Base-by-base conservation (phyloP, 768 basidiomycete species). In the Infundibulicybe gibba region DNA sequence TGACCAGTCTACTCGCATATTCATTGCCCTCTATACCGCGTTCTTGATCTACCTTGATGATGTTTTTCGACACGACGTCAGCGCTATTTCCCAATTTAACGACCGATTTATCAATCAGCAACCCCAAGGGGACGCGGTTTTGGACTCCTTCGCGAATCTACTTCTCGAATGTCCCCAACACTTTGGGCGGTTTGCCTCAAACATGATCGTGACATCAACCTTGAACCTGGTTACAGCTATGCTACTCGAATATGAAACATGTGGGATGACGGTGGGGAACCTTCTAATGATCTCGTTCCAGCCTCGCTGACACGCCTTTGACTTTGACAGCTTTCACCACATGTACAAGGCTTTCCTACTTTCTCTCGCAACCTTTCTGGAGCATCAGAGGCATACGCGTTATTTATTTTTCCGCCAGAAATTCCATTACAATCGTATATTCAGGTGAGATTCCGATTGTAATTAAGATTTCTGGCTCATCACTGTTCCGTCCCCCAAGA, bases 41-140 rank as follows among this genome's bases (percentile, higher is more conserved):
- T 61, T 61, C 40, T 40, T 55, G 16, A 61, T 62, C 45, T 63
- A 52, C 35, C 46, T 65, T 33, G 73, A 74, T 51, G 71, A 74
- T 48, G 44, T 44, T 3, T 42, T 59, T 11, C 47, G 49, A 1
- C 48, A 45, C 19, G 59, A 61, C 40, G 40, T 42, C 12, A 49
- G 49, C 6, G 53, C 57, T 10, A 44, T 69, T 13, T 55, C 56
- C 10, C 41, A 49, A 15, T 73, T 72, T 55, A 61, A 59, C n/a
- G 52, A 61, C 17, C 32, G 47, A 0, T 63, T 72, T 41, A 20
- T 58, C 5, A 16, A 31, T 5, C 53, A 47, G 13, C 17, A 58
- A 34, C 47, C 44, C 2, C 68, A 70, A 16, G 54, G 33, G 2
- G 52, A 57, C 37, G 39, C 41, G 3, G 49, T 62, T 10, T 43